Base-by-base conservation (phyloP, 805 yeast species). In the Wickerhamomyces chambardii region DNA sequence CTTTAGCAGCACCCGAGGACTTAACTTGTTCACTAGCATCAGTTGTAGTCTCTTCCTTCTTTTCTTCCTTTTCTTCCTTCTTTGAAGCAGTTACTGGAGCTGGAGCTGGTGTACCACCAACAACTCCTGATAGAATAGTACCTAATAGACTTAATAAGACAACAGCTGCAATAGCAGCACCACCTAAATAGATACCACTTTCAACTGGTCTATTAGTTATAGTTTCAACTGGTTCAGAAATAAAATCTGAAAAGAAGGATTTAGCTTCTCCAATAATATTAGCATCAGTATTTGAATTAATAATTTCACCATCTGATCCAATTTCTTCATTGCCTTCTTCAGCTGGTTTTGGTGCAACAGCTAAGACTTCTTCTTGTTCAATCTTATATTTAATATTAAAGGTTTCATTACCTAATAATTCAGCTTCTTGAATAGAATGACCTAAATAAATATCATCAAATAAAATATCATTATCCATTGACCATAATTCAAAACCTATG, bases 371-470 rank as follows among this genome's bases (percentile, higher is more conserved):
- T 18, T 55, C 53, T 34, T 61, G 61, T 55, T 81, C 87, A 30
- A 75, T 43, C 14, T 60, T 63, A 17, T 58, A 55, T 54, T 81
- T 81, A 17, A 73, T 67, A 25, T 58, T 46, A 56, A 73, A 87
- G 0, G 96, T 86, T 8, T 61, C 56, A 53, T 89, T 87, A 24
- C 96, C 97, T 44, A 87, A 65, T 9, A 51, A 37, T 62, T 89
- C 95, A 11, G 96, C 96, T 51, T 87, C 95, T 28, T 61, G 64
- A n/a, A 87, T 63, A 2, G 84, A 75, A 52, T 84, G 89, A 22
- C 96, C 96, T 41, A 87, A 56, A 55, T 87, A 89, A 41, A 87
- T 74, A 60, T 87, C 84, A 55, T 85, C 85, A 53, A 87, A 84
- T 54, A 84, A 46, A 34, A 86, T 73, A 33, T 83, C 73, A 30